Conservation (phyloP, 768 basidiomycete genomes). For the Trametes gibbosa region DNA sequence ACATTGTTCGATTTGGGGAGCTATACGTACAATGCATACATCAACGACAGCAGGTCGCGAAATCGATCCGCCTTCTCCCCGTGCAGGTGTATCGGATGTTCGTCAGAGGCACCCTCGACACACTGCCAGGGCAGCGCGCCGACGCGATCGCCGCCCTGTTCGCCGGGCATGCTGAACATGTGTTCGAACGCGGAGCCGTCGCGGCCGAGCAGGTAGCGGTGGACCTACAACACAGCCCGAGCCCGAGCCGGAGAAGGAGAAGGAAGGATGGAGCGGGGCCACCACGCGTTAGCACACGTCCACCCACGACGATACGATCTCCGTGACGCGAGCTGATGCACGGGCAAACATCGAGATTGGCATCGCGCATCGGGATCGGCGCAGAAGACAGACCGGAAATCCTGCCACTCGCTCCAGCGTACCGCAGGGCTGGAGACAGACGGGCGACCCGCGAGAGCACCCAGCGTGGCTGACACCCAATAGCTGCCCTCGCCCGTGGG, state of each 20-base stretch:
- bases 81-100: constrained; percentile 37
- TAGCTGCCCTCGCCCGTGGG: too few relatives aligned
- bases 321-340: neutral
- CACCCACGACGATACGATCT: neutral
- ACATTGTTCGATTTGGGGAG: too few relatives aligned
- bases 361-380: constrained; percentile 13
- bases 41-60: constrained; percentile 37
- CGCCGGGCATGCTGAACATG: constrained; percentile 28
- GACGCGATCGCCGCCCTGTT: too few relatives aligned
- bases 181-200: constrained; percentile 33
- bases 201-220: constrained; percentile 29
- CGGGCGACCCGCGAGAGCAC: neutral
- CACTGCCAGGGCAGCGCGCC: neutral
- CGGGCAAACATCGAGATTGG: constrained; percentile 2
- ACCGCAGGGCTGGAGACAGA: constrained; percentile 5
- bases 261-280: too few relatives aligned
- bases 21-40: constrained; percentile 38
- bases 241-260: constrained; percentile 4
- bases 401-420: constrained; percentile 2
- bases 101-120: constrained; percentile 28
- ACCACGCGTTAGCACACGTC: neutral
- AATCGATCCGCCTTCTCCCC: constrained; percentile 41
- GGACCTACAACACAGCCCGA: constrained; percentile 23
- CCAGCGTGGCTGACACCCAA: neutral
- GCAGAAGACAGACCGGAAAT: neutral